phyloP scores from a whole-genome alignment of 2,329 filamentous ascomycete genomes.

The Teratosphaeria viscida region DNA sequence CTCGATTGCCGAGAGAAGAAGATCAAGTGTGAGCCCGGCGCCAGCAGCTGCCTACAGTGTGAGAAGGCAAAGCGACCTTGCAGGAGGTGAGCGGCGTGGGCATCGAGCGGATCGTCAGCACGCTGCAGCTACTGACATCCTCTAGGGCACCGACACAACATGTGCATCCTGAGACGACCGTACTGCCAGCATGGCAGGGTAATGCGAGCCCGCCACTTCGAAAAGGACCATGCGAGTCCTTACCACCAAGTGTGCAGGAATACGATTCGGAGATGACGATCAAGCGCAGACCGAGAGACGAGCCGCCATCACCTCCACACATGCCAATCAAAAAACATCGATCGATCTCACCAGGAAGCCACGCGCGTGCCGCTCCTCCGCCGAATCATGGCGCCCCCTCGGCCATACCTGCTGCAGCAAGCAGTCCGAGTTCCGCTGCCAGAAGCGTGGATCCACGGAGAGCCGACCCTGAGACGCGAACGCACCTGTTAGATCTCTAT shows the following conservation, averaged over 20 bases:
- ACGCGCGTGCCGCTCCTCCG: not conserved
- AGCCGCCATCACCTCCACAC: conserved; percentile 10
- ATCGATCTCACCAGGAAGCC: conserved; percentile 16
- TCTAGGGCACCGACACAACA: conserved; percentile 18
- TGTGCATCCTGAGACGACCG: conserved; percentile 10
- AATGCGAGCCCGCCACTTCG: conserved; percentile 14
- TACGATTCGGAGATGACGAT: conserved; percentile 12
- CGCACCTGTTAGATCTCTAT: conserved; percentile 45
- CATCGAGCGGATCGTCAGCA: conserved; percentile 8
- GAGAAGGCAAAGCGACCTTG: conserved; percentile 82
- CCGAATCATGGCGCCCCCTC: not conserved
- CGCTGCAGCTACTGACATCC: not conserved
- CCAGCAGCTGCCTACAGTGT: conserved; percentile 79
- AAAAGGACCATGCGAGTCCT: conserved; percentile 11
- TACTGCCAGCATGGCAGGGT: conserved; percentile 13
- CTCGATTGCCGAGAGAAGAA: conserved; percentile 92
- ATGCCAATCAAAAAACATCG: conserved; percentile 20
- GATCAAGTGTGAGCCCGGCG: conserved; percentile 89
- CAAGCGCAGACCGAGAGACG: conserved; percentile 20
- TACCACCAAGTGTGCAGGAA: conserved; percentile 6
- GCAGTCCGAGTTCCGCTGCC: not conserved
- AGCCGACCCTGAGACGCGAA: conserved; percentile 38
- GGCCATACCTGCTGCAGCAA: not conserved
- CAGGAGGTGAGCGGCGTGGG: conserved; percentile 50
- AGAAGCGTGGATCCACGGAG: conserved; percentile 43